Evolutionary conservation across 441 rosid genomes (phyloP), one percentile per base, ranked within the genome.

Genomic region (Rhodomyrtus psidioides): DNA sequence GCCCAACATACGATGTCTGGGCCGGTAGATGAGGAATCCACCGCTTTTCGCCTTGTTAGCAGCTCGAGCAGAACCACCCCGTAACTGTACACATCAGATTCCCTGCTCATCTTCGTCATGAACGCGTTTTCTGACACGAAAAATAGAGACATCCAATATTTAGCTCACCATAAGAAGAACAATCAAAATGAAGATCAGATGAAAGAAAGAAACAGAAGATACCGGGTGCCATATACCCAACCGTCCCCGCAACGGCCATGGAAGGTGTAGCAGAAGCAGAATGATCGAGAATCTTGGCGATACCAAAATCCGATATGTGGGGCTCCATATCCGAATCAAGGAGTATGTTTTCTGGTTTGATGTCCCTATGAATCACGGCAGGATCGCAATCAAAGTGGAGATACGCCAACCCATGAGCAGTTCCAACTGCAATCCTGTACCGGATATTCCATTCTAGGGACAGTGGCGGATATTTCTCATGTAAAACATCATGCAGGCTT

Each of bases 181-280:
- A 53, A 82, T 53, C 53, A 9, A 46, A 12, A 51, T 13, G 16
- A 51, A 39, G 24, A 57, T 13, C 16, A 3, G 59, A 26, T 14
- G 6, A 34, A 39, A 57, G 28, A 53, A n/a, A 59, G 58, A 21
- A 59, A 51, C 10, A 27, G 74, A 82, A 30, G 27, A 56, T 89
- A 94, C 97, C 98, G 83, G 98, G 98, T 81, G 98, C 98, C 9
- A 95, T 94, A 83, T 95, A 94, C 53, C 98, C 99, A 55, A 92
- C 83, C 9, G 99, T 96, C 65, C 98, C 98, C 8, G 88, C 88
- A 81, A 95, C 85, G 53, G 89, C 39, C 59, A 23, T 59, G 49
- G 96, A 90, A 42, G 90, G 86, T 24, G 91, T 84, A 65, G 94
- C 88, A 58, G 92, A 83, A 53, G 92, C 84, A 55, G 93, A 90